Base-by-base conservation (phyloP, 1,139 yeast genomes). In the Scheffersomyces quercinus region DNA sequence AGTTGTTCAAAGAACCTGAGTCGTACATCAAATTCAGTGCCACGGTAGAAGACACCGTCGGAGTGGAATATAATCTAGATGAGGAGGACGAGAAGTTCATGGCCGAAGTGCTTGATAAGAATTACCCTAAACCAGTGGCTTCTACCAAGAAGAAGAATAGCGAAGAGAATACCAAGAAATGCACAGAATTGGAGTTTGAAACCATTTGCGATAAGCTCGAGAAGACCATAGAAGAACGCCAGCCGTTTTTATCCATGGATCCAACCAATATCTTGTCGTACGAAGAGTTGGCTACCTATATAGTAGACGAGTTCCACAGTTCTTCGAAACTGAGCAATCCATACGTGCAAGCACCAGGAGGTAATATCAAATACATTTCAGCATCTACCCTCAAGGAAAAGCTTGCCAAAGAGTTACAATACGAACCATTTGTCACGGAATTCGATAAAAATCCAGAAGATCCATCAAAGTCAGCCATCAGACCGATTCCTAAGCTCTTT, bases 41-140 rank as follows among this genome's bases (percentile, higher is more conserved):
- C 3, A 93, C 97, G 0, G 95, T 93, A 13, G 99, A 95, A 60
- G 98, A 93, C 60, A 86, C 96, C 20, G 76, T 83, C 15, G 97
- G 98, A 1, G 83, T 87, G 41, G 83, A 83, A 31, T 93, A 90
- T 65, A 85, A 85, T 64, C 82, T 95, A 87, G 99, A 95, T 65
- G 99, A 93, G 63, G 75, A 58, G 9, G 99, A 93, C 65, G 95
- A 84, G 35, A 78, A 66, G 47, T 91, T 86, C 60, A 65, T 88
- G 41, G 62, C 60, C 2, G 14, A 28, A 10, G 60, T 69, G 9
- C 49, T 73, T 41, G 79, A 79, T 50, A 67, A 68, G 35, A 55
- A 62, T 7, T 60, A 59, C 35, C 69, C 68, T 30, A 59, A 59
- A 41, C 15, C 20, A 11, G 52, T 43, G 26, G 39, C 49, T n/a